Percentiles rank a stretch among this genome's conserved stretches.
phyloP scores from a whole-genome alignment of 2,329 filamentous ascomycete species.

The Diaporthe citriasiana region DNA sequence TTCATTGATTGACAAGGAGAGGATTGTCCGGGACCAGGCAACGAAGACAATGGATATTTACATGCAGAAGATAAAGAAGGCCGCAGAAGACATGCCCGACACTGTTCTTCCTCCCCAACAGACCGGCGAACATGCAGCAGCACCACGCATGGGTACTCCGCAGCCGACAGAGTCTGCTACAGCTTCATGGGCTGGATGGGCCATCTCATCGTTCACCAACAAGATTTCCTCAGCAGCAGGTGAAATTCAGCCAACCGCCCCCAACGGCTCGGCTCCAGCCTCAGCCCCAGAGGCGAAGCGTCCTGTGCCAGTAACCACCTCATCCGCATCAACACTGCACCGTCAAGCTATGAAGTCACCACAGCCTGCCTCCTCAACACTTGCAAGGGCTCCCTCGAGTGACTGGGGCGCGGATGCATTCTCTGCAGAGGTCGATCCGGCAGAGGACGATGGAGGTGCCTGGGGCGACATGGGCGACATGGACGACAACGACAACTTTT shows the following conservation, averaged over 20 bases:
- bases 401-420: constrained; percentile 63
- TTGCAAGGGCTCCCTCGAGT: constrained; percentile 63
- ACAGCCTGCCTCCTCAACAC: constrained; percentile 54
- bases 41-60: constrained; percentile 91
- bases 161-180: constrained; percentile 71
- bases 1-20: constrained; percentile 93
- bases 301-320: constrained; percentile 53
- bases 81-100: constrained; percentile 83
- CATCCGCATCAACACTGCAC: constrained; percentile 71
- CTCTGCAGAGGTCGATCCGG: constrained; percentile 69
- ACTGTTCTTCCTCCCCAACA: constrained; percentile 77
- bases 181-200: constrained; percentile 92
- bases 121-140: constrained; percentile 62
- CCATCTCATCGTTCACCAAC: constrained; percentile 98
- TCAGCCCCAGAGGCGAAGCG: constrained; percentile 55
- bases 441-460: constrained; percentile 76
- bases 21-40: constrained; percentile 91
- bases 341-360: constrained; percentile 71
- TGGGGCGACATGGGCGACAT: constrained; percentile 77
- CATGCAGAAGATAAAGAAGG: constrained; percentile 84
- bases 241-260: constrained; percentile 77
- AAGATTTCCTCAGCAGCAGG: constrained; percentile 88
- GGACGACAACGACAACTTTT: constrained; percentile 57
- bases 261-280: constrained; percentile 59
- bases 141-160: constrained; percentile 84